These are phyloP conservation scores for Cercospora beticola DNA, from an alignment of 2,329 filamentous ascomycete genomes.

Conservation along the genomic window DNA sequence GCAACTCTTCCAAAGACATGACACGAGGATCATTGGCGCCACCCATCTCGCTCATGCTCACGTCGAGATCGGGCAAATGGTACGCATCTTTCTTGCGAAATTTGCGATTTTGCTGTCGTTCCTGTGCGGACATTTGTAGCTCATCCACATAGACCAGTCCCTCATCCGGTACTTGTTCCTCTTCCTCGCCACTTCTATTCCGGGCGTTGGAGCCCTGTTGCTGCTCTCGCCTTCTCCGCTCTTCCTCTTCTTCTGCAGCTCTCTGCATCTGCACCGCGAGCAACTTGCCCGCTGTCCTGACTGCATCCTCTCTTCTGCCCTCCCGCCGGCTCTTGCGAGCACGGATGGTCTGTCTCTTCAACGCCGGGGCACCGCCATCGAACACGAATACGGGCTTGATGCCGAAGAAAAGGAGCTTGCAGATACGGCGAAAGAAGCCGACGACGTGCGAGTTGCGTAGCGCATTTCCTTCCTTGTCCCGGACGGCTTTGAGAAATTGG, in stretches of 20 bases:
- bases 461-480: slow-evolving; percentile 96
- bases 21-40: slow-evolving; percentile 89
- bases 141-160: slow-evolving; percentile 90
- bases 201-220: slow-evolving; percentile 29
- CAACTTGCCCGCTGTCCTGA: slow-evolving; percentile 84
- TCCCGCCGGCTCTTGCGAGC: slow-evolving; percentile 76
- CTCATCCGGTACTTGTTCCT: slow-evolving; percentile 65
- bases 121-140: slow-evolving; percentile 72
- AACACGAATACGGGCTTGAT: slow-evolving; percentile 98
- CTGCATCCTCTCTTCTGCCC: slow-evolving; percentile 88
- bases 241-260: slow-evolving; percentile 78
- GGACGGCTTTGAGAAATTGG: slow-evolving; percentile 97
- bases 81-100: slow-evolving; percentile 95
- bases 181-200: slow-evolving; percentile 58
- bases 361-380: slow-evolving; percentile 84
- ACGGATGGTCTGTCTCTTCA: slow-evolving; percentile 89
- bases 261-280: slow-evolving; percentile 93
- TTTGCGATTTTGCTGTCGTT: slow-evolving; percentile 69
- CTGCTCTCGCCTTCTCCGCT: slow-evolving; percentile 55
- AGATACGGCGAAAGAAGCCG: slow-evolving; percentile 96
- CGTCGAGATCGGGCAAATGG: slow-evolving; percentile 82
- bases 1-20: slow-evolving; percentile 92
- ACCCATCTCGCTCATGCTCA: slow-evolving; percentile 79
- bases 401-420: slow-evolving; percentile 94
- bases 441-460: slow-evolving; percentile 94